Conservation (phyloP, 2,329 filamentous ascomycete genomes). For the Colletotrichum theobromicola region DNA sequence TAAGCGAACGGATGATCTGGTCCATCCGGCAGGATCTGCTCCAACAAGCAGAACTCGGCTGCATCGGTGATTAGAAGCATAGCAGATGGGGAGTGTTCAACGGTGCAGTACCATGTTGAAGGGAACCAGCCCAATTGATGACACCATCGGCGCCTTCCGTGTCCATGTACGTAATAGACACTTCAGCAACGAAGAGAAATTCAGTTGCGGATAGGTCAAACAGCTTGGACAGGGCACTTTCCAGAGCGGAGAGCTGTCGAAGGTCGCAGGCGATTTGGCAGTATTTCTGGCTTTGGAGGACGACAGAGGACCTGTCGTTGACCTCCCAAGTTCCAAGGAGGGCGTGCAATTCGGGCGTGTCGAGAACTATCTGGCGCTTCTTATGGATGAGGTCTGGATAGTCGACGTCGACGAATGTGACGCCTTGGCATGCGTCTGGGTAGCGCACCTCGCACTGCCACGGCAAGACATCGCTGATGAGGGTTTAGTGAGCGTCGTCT, state of each 20-base stretch:
- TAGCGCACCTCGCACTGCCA: slow-evolving; percentile 81
- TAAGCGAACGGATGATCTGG: slow-evolving; percentile 80
- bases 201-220: slow-evolving; percentile 55
- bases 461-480: slow-evolving; percentile 77
- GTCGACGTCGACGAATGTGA: slow-evolving; percentile 83
- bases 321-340: slow-evolving; percentile 67
- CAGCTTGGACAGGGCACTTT: slow-evolving; percentile 61
- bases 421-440: slow-evolving; percentile 58
- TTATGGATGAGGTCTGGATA: slow-evolving; percentile 79
- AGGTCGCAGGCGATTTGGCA: slow-evolving; percentile 84
- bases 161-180: slow-evolving; percentile 91
- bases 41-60: slow-evolving; percentile 85
- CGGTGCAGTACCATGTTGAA: slow-evolving; percentile 65
- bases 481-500: slow-evolving; percentile 4
- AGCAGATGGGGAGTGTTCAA: neutral
- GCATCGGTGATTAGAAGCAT: slow-evolving; percentile 27
- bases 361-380: slow-evolving; percentile 72
- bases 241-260: slow-evolving; percentile 67
- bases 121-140: slow-evolving; percentile 76
- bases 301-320: slow-evolving; percentile 47
- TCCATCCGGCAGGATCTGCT: slow-evolving; percentile 84
- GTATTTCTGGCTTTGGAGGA: slow-evolving; percentile 74
- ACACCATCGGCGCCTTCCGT: slow-evolving; percentile 73
- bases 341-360: slow-evolving; percentile 63
- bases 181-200: slow-evolving; percentile 85